A percentile compares a stretch with the other conserved stretches of the same genome.
These are phyloP conservation scores for Trichoderma arundinaceum DNA, from an alignment of 2,329 filamentous ascomycete genomes.

Conservation along the genomic window DNA sequence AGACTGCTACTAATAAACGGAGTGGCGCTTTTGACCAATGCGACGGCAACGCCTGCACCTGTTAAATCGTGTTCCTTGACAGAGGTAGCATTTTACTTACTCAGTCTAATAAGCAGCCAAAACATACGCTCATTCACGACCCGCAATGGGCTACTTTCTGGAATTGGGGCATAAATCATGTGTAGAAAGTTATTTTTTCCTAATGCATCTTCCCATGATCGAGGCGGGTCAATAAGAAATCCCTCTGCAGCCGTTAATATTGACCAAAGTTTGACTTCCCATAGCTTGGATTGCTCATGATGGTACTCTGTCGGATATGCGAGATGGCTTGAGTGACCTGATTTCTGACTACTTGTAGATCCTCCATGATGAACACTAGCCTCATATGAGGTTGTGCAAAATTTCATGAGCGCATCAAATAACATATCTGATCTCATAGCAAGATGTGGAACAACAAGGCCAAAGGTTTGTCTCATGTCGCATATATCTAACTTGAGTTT, in stretches of 20 bases:
- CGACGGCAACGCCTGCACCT: not conserved
- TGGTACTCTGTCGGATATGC: not conserved
- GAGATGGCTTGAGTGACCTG: not conserved
- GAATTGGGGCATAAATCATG: not conserved
- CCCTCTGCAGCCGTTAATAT: not conserved
- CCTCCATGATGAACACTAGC: too few relatives aligned
- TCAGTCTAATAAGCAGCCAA: slow-evolving; percentile 12
- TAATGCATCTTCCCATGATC: slow-evolving; percentile 3
- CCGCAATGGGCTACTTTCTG: not conserved
- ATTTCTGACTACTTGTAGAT: too few relatives aligned
- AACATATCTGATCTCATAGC: slow-evolving; percentile 12
- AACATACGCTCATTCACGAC: not conserved
- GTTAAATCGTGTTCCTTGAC: not conserved
- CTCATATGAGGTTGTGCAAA: slow-evolving; percentile 6
- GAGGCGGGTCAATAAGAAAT: not conserved
- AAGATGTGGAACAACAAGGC: slow-evolving; percentile 15
- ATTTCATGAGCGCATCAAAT: slow-evolving; percentile 7
- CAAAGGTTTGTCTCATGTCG: slow-evolving; percentile 3
- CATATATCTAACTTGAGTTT: slow-evolving; percentile 6
- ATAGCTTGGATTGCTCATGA: not conserved
- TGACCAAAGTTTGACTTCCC: slow-evolving; percentile 9
- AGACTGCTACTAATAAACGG: not conserved
- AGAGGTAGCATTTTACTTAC: not conserved
- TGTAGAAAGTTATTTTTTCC: not conserved
- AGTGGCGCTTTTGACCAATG: not conserved